Percentiles rank a stretch among this genome's conserved stretches.
These are phyloP conservation scores for Amanita pseudoporphyria DNA, from an alignment of 768 basidiomycete species.

Conservation along the genomic window DNA sequence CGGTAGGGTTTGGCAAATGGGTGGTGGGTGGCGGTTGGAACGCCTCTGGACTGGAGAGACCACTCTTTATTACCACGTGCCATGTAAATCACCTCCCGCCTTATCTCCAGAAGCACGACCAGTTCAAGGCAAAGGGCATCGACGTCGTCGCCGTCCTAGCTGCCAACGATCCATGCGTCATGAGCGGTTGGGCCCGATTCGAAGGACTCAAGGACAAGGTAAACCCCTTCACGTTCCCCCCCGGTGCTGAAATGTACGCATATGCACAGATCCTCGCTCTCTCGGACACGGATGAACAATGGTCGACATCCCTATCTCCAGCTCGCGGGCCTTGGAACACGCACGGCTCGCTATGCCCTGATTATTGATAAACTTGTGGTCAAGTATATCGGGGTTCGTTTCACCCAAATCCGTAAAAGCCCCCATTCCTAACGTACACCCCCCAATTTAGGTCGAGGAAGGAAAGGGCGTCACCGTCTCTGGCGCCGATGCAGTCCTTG, in stretches of 20 bases:
- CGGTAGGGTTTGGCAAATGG: no score
- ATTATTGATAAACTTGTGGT: constrained; percentile 65
- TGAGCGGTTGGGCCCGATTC: constrained; percentile 53
- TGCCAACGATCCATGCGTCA: constrained; percentile 76
- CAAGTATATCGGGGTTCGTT: constrained; percentile 48
- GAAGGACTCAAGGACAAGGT: constrained; percentile 63
- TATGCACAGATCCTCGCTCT: constrained; percentile 57
- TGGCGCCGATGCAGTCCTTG: no score
- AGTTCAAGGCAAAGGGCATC: constrained; percentile 73
- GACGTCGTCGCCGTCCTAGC: constrained; percentile 63
- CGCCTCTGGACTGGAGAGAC: no score
- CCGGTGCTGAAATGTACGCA: no score
- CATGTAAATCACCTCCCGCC: constrained; percentile 52
- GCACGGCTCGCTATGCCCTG: constrained; percentile 54
- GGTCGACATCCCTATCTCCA: constrained; percentile 48
- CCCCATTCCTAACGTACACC: constrained; percentile 7
- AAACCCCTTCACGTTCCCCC: neutral
- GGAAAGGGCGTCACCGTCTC: constrained; percentile 44
- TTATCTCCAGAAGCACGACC: constrained; percentile 60
- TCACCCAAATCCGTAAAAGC: neutral
- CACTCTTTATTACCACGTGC: no score
- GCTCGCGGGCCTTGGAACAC: constrained; percentile 39
- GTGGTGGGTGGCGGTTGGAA: no score
- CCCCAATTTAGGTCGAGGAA: constrained; percentile 31
- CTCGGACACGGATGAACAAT: constrained; percentile 44